Base-by-base conservation (phyloP, 306 rosid species). In the Glycyrrhiza uralensis region DNA sequence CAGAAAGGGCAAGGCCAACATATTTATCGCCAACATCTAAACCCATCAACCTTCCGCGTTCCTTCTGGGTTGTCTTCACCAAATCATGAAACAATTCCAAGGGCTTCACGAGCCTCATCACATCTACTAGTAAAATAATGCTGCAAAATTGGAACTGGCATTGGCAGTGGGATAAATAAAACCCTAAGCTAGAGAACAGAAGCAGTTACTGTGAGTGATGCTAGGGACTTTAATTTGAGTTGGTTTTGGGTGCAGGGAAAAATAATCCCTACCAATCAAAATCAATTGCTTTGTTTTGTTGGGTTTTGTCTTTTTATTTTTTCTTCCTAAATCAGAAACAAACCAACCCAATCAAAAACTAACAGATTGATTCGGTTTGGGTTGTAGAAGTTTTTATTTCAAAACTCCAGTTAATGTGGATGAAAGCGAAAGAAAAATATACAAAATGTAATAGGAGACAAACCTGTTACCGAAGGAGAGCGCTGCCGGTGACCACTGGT, bases 11-110 rank as follows among this genome's bases (percentile, higher is more conserved):
- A 1, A 94, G 61, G 3, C 97, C 97, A 10, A 94, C 92, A 71
- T 91, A 91, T 85, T 82, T 89, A 33, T 82, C 88, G 1, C 95
- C 98, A 41, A 94, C 96, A 65, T 94, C 98, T 70, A 94, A 80
- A 62, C 98, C 95, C 29, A 94, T 88, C 54, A 91, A 74, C 67
- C 91, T 81, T 45, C 90, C 89, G 0, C 71, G 81, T 46, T 79
- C 35, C 7, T 64, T 58, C 4, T 38, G 45, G 7, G 65, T 77
- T 71, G 76, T 8, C 64, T 73, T 74, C 36, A 50, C n/a, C 75
- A 83, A 50, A 50, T 87, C 86, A 1, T 51, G 87, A 60, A 89
- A 89, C 88, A 94, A 56, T 45, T 59, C 80, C 82, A 79, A 75
- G 0, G 95, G 92, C 75, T 80, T 77, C 69, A 82, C 64, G 56